These are phyloP conservation scores for Flaveria floridana DNA, from an alignment of 140 eudicot genomes.

Conservation along the genomic window DNA sequence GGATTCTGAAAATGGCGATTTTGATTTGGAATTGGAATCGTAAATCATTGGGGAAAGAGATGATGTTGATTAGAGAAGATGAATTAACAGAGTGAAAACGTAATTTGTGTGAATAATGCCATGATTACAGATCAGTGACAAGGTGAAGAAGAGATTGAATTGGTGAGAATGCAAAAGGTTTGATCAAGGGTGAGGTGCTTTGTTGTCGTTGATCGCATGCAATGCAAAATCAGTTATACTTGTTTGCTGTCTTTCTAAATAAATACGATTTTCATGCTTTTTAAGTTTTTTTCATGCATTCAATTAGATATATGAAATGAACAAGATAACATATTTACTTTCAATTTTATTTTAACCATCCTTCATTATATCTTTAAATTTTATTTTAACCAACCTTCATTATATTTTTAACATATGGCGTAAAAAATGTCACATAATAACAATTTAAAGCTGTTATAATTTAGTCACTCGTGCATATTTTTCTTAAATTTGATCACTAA, in stretches of 20 bases:
- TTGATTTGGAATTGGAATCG: conserved; percentile 7
- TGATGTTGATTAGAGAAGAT: conserved; percentile 3
- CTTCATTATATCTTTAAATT: no score
- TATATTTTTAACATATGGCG: not conserved
- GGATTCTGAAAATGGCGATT: conserved; percentile 12
- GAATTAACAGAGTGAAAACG: not conserved
- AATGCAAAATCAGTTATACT: not conserved
- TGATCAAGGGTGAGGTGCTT: not conserved
- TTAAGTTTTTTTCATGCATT: no score
- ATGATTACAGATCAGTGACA: not conserved
- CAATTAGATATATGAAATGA: not conserved
- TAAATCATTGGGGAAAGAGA: not conserved
- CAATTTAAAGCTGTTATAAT: no score
- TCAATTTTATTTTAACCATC: not conserved
- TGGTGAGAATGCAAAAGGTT: conserved; percentile 20
- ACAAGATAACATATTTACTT: not conserved
- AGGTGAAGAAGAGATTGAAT: conserved; percentile 21
- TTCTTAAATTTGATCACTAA: no score
- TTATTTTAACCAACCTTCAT: no score
- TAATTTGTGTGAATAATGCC: conserved; percentile 13
- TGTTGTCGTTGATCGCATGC: conserved; percentile 17
- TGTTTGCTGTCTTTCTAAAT: no score
- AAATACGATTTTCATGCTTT: no score
- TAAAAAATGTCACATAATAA: no score
- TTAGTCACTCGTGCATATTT: no score